phyloP scores from a whole-genome alignment of 371 early-diverging fungal species.

The Apophysomyces sp. region DNA sequence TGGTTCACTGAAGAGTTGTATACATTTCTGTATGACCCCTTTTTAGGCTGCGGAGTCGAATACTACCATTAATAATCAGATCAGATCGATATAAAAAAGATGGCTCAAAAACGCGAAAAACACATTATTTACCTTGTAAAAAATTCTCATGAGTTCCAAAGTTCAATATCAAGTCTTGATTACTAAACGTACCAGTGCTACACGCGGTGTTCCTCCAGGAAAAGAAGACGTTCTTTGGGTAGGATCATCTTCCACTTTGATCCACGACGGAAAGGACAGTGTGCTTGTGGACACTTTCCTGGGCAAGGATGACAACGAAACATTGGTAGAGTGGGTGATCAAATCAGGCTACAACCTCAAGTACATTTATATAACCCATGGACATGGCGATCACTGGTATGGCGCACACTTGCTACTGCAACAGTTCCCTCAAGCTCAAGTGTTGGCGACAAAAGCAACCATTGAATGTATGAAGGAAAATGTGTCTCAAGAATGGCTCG shows the following conservation, averaged over 20 bases:
- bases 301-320: background rate
- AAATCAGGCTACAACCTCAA: background rate
- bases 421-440: background rate
- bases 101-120: too few relatives aligned
- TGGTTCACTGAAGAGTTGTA: too few relatives aligned
- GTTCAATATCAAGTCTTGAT: background rate
- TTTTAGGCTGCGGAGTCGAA: too few relatives aligned
- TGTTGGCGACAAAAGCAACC: background rate
- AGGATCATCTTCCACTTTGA: background rate
- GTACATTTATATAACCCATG: background rate
- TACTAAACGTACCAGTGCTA: background rate
- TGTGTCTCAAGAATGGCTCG: background rate
- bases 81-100: too few relatives aligned
- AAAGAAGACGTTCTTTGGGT: constrained; percentile 1
- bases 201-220: background rate
- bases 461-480: background rate
- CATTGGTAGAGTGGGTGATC: background rate
- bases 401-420: background rate
- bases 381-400: background rate
- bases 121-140: background rate
- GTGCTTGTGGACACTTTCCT: background rate
- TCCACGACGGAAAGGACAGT: background rate
- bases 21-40: too few relatives aligned
- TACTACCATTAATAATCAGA: too few relatives aligned
- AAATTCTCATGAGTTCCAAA: background rate